A percentile compares a stretch with the other conserved stretches of the same genome.
These are phyloP conservation scores for Aspergillus oerlinghausenensis DNA, from an alignment of 2,329 filamentous ascomycete genomes.

Conservation along the genomic window DNA sequence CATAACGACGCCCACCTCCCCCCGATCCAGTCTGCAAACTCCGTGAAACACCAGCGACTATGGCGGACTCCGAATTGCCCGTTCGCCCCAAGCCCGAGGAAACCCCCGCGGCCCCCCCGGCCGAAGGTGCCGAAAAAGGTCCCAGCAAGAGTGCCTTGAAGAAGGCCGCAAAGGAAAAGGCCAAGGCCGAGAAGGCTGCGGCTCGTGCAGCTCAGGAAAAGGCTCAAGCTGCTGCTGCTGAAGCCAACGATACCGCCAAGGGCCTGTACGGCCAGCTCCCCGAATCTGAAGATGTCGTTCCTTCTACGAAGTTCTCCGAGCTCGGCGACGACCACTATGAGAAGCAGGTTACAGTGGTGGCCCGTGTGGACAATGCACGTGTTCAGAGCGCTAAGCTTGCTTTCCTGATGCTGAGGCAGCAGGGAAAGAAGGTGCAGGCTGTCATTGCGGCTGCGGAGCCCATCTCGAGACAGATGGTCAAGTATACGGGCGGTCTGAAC, in stretches of 20 bases:
- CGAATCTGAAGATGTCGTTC: conserved; percentile 53
- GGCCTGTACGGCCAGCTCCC: conserved; percentile 75
- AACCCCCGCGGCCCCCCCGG: conserved; percentile 24
- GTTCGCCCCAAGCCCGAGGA: conserved; percentile 38
- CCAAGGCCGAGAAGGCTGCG: conserved; percentile 74
- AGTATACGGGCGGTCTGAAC: conserved; percentile 72
- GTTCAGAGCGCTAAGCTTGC: conserved; percentile 87
- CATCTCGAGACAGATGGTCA: conserved; percentile 86
- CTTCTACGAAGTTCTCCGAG: conserved; percentile 55
- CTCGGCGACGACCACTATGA: conserved; percentile 59
- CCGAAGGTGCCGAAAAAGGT: conserved; percentile 28
- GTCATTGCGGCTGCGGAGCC: conserved; percentile 62
- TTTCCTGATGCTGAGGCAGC: conserved; percentile 79
- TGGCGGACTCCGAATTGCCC: conserved; percentile 39
- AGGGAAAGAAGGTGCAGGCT: conserved; percentile 76
- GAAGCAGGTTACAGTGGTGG: conserved; percentile 70
- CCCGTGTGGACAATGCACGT: conserved; percentile 80
- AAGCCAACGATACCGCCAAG: conserved; percentile 56
- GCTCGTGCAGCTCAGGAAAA: conserved; percentile 70
- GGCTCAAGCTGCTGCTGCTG: conserved; percentile 60
- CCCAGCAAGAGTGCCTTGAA: conserved; percentile 74
- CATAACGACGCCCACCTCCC: conserved; percentile 2
- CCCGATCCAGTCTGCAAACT: conserved; percentile 3
- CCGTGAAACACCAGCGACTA: conserved; percentile 14
- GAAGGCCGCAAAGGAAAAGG: conserved; percentile 85